Percentiles rank a stretch among this genome's conserved stretches.
These are phyloP conservation scores for Calycina herbarum DNA, from an alignment of 2,329 filamentous ascomycete genomes.

Conservation along the genomic window DNA sequence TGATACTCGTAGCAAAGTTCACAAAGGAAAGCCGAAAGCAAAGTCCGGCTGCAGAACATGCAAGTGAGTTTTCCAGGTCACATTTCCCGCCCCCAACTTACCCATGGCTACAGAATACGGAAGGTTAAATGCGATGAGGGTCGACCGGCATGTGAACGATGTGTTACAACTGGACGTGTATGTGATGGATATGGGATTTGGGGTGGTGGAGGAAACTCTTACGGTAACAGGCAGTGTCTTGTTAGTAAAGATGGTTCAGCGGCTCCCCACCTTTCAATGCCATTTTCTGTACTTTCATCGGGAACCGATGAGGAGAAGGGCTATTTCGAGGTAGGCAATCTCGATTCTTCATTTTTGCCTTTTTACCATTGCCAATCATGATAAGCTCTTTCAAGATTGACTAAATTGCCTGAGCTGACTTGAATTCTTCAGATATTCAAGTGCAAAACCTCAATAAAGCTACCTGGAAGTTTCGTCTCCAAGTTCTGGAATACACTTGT, in stretches of 20 bases:
- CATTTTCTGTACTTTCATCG: not conserved
- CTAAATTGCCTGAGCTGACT: slow-evolving; percentile 33
- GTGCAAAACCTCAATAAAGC: slow-evolving; percentile 44
- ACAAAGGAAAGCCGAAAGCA: not conserved
- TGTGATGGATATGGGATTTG: slow-evolving; percentile 40
- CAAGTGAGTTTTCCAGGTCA: slow-evolving; percentile 36
- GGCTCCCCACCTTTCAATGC: too few relatives aligned
- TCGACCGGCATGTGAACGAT: slow-evolving; percentile 27
- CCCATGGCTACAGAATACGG: slow-evolving; percentile 35
- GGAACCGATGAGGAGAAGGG: too few relatives aligned
- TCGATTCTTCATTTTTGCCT: too few relatives aligned
- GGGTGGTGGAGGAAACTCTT: slow-evolving; percentile 21
- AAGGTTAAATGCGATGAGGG: slow-evolving; percentile 33
- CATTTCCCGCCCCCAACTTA: slow-evolving; percentile 17
- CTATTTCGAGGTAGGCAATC: too few relatives aligned
- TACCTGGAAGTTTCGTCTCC: slow-evolving; percentile 40
- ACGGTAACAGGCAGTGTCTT: not conserved
- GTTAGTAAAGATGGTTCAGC: not conserved
- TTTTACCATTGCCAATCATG: too few relatives aligned
- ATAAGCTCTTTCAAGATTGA: too few relatives aligned
- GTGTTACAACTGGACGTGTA: slow-evolving; percentile 24
- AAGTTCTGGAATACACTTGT: slow-evolving; percentile 40
- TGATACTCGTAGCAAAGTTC: not conserved
- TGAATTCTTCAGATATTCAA: slow-evolving; percentile 45
- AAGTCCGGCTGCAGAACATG: slow-evolving; percentile 40